Evolutionary conservation across 106 monocot genomes (phyloP), one percentile per base, ranked within the genome.

Genomic region (Xerophyta viscosa): DNA sequence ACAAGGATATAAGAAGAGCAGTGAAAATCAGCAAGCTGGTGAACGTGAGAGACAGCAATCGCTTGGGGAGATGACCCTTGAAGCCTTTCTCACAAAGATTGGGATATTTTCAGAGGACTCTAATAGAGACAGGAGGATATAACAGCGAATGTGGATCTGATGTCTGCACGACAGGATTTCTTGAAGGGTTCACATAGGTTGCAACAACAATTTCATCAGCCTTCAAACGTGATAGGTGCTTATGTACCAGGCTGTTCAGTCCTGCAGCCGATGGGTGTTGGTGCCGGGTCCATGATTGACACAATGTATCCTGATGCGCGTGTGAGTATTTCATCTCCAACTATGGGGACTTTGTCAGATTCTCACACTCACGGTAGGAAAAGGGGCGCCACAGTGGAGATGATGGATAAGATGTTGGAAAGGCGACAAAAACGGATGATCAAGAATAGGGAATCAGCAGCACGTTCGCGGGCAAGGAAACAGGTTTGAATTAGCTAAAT

Each of bases 361-460:
- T 29, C 73, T 14, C 70, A 73, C 15, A 62, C 64, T 5, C 59
- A 63, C 25, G 77, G 85, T n/a, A 27, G 71, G n/a, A 81, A 85
- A 37, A 52, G 77, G 22, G 73, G 58, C n/a, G 51, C 55, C 11
- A 47, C 67, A 7, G 77, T 63, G 14, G 83, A 80, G 15, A 28
- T 77, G 64, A 51, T 33, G 12, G 81, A 81, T 50, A 94, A 78
- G 73, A 44, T 65, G 12, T 65, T 78, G 50, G 88, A 94, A 63
- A 77, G 87, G 75, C 73, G 80, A 61, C 93, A 93, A 49, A 87
- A 84, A 69, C 77, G 93, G 71, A 93, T 93, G 93, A 93, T 93
- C 22, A 87, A 93, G 67, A 93, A 93, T 48, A 46, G 93, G 45
- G 93, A 94, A 63, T 94, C 94, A 11, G 94, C 94, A 28, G 94